phyloP scores from a whole-genome alignment of 1,284 basidiomycete genomes.

The Pholiota adiposa region DNA sequence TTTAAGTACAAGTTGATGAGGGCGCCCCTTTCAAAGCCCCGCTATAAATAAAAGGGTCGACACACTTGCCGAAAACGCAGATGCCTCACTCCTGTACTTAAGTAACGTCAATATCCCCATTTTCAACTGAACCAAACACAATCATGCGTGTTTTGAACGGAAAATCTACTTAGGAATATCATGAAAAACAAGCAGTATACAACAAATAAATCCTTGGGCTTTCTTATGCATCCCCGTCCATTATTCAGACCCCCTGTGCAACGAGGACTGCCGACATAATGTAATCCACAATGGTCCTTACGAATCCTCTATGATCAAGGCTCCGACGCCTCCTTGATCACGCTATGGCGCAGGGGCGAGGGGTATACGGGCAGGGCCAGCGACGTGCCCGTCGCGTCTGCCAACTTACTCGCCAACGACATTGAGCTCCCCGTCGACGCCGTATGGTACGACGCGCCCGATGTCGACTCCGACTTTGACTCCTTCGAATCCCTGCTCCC shows the following conservation, averaged over 20 bases:
- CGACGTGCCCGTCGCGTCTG: constrained; percentile 13
- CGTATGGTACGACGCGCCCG: constrained; percentile 27
- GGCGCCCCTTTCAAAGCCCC: too few species aligned
- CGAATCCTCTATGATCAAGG: not conserved
- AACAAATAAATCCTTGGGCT: not conserved
- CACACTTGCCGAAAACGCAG: too few species aligned
- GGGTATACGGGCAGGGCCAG: constrained; percentile 5
- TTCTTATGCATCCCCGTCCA: not conserved
- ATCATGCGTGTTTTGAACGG: not conserved
- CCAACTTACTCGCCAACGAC: constrained; percentile 16
- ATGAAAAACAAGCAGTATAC: constrained; percentile 1
- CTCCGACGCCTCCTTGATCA: not conserved
- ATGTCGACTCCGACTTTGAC: not conserved
- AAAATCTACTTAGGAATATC: not conserved
- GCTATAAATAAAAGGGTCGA: too few species aligned
- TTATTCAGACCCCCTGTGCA: not conserved
- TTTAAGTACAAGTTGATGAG: too few species aligned
- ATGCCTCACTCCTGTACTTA: too few species aligned
- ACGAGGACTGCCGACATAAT: not conserved
- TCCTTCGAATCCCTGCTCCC: constrained; percentile 15
- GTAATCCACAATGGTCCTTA: not conserved
- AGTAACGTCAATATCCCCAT: too few species aligned
- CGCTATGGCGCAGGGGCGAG: not conserved
- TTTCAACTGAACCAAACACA: too few species aligned
- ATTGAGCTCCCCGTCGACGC: constrained; percentile 25